Percentiles rank a stretch among this genome's conserved stretches.
phyloP scores from a whole-genome alignment of 2,329 filamentous ascomycete species.

The Monascus ruber region DNA sequence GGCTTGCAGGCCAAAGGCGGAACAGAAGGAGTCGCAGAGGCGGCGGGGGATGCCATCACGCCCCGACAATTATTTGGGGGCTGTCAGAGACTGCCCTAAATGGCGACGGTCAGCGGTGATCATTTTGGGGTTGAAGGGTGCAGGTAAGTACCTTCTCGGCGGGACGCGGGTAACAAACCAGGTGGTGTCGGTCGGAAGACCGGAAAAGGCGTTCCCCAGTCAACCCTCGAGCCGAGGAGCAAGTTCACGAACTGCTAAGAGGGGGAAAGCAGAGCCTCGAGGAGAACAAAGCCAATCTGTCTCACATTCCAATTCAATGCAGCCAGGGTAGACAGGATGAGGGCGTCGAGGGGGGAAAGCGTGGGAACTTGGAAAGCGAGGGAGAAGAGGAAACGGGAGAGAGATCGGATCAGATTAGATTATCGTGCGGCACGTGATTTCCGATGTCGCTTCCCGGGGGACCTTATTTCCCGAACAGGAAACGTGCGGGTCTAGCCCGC shows the following conservation, averaged over 20 bases:
- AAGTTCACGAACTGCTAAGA: too few species aligned
- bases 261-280: background rate
- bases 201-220: constrained; percentile 12
- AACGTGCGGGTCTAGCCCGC: too few species aligned
- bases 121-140: background rate
- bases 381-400: constrained; percentile 2
- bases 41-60: constrained; percentile 8
- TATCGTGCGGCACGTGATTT: constrained; percentile 12
- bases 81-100: background rate
- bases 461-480: too few species aligned
- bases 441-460: background rate
- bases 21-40: constrained; percentile 19
- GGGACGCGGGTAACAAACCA: background rate
- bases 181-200: constrained; percentile 20
- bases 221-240: background rate
- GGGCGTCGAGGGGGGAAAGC: background rate
- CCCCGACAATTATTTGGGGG: background rate
- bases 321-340: background rate
- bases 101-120: constrained; percentile 10
- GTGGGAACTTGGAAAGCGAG: constrained; percentile 1
- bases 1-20: constrained; percentile 30
- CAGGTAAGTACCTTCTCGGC: too few species aligned
- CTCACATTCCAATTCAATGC: background rate
- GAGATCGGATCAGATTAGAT: constrained; percentile 24
- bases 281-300: background rate